These are phyloP conservation scores for Fagopyrum esculentum DNA, from an alignment of 148 eudicot genomes.

Conservation along the genomic window DNA sequence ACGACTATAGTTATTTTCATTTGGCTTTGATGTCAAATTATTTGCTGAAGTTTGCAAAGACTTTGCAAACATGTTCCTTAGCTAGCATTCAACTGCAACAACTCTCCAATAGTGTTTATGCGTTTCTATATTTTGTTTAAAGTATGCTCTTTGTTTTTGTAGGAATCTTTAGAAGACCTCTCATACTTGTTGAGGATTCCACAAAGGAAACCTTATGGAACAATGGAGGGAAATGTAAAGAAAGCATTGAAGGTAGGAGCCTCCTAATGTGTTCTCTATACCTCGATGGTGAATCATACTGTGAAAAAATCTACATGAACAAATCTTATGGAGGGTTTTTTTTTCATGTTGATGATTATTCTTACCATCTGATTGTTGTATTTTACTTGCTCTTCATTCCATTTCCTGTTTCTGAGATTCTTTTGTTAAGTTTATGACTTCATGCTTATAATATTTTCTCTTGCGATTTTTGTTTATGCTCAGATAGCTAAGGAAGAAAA, in stretches of 20 bases:
- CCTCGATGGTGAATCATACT: background rate
- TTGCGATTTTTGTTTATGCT: conserved; percentile 10
- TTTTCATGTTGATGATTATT: background rate
- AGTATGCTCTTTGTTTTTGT: conserved; percentile 1
- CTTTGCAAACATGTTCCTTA: background rate
- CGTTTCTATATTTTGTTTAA: background rate
- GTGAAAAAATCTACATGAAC: background rate
- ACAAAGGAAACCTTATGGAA: conserved; percentile 91
- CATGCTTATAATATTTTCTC: background rate
- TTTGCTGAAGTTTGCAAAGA: background rate
- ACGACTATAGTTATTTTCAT: background rate
- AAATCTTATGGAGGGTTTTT: background rate
- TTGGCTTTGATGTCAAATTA: background rate
- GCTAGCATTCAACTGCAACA: background rate
- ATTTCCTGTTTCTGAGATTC: background rate
- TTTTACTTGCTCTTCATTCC: background rate
- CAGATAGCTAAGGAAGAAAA: conserved; percentile 91
- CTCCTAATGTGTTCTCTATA: background rate
- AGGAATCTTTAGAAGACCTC: conserved; percentile 90
- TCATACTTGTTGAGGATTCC: conserved; percentile 96
- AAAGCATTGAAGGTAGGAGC: conserved; percentile 72
- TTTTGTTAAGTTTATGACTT: background rate
- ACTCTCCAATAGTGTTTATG: background rate
- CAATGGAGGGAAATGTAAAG: conserved; percentile 97
- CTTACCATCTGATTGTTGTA: background rate